phyloP scores from a whole-genome alignment of 2,329 filamentous ascomycete species.

The Byssochlamys sp. region DNA sequence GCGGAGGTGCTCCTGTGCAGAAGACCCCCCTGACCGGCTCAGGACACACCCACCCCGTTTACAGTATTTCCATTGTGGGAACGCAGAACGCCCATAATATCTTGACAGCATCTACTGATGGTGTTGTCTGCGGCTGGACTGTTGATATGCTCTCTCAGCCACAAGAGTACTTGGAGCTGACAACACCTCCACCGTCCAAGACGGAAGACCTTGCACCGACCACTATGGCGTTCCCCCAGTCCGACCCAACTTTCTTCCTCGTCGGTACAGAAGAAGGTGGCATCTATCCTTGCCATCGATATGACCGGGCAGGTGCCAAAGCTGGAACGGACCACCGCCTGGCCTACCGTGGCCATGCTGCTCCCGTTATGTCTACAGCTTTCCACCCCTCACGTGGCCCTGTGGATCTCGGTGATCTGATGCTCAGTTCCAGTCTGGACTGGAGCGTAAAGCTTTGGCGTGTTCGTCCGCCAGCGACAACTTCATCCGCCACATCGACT shows the following conservation, averaged over 20 bases:
- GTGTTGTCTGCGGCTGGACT: constrained; percentile 92
- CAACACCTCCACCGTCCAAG: constrained; percentile 73
- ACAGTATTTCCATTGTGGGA: constrained; percentile 87
- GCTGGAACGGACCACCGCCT: constrained; percentile 85
- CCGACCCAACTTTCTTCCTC: constrained; percentile 94
- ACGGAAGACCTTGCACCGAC: constrained; percentile 92
- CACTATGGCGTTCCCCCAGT: constrained; percentile 85
- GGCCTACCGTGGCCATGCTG: constrained; percentile 79
- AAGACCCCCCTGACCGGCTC: constrained; percentile 92
- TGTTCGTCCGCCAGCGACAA: constrained; percentile 50
- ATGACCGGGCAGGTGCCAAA: constrained; percentile 93
- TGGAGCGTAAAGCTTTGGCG: constrained; percentile 98
- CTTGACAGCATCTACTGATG: constrained; percentile 91
- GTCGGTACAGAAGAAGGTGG: constrained; percentile 93
- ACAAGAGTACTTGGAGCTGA: constrained; percentile 83
- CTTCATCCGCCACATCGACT: constrained; percentile 26
- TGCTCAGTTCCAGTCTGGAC: constrained; percentile 84
- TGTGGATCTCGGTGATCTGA: constrained; percentile 85
- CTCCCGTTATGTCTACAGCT: constrained; percentile 88
- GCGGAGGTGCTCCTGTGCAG: constrained; percentile 63
- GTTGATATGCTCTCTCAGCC: constrained; percentile 96
- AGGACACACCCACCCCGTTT: constrained; percentile 92
- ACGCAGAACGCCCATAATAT: constrained; percentile 99
- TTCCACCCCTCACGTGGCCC: constrained; percentile 90
- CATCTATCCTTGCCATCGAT: constrained; percentile 92